A percentile compares a stretch with the other conserved stretches of the same genome.
These are phyloP conservation scores for Rhynchosporium secalis DNA, from an alignment of 2,329 filamentous ascomycete species.

Conservation along the genomic window DNA sequence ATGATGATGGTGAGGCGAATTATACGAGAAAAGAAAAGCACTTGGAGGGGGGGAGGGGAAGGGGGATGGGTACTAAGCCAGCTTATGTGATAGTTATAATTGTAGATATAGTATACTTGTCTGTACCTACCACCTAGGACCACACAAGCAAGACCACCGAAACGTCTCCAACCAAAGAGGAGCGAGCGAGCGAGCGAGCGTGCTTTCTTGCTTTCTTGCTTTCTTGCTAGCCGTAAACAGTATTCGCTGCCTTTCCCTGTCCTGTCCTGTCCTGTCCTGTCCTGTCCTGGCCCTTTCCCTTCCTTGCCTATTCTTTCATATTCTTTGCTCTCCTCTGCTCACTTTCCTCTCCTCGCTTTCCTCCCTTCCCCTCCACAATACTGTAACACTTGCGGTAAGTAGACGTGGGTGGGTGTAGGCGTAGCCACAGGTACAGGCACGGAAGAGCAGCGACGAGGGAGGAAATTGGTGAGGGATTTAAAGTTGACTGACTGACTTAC, in stretches of 20 bases:
- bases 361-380: background rate
- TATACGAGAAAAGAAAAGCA: background rate
- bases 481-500: too few relatives aligned
- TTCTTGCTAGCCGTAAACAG: background rate
- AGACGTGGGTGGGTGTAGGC: background rate
- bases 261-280: too few relatives aligned
- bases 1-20: background rate
- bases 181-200: background rate
- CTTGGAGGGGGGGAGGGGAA: background rate
- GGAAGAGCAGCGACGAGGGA: background rate
- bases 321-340: background rate
- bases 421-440: background rate
- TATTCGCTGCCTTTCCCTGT: background rate
- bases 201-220: background rate
- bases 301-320: background rate
- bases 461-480: conserved; percentile 19
- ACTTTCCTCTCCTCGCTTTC: background rate
- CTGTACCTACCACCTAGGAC: background rate
- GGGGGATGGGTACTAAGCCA: background rate
- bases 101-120: background rate
- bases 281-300: background rate
- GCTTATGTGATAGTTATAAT: conserved; percentile 4
- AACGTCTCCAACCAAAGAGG: background rate
- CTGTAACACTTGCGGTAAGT: background rate
- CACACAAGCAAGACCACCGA: background rate